A percentile compares a stretch with the other conserved stretches of the same genome.
These are phyloP conservation scores for Coniferiporia weirii DNA, from an alignment of 1,284 basidiomycete genomes.

Conservation along the genomic window DNA sequence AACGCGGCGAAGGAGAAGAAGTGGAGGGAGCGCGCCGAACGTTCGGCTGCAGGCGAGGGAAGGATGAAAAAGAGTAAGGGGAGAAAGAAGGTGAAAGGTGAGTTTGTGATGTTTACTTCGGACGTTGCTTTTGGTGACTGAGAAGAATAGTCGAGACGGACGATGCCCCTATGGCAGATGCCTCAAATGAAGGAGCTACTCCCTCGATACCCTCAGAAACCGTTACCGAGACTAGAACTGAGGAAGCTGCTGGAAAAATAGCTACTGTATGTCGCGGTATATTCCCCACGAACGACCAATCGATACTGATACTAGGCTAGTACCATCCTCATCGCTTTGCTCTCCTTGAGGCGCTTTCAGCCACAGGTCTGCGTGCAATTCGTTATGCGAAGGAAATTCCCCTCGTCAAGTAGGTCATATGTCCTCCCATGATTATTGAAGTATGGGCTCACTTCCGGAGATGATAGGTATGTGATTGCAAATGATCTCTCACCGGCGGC, in stretches of 20 bases:
- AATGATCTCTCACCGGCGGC: slow-evolving; percentile 90
- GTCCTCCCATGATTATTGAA: slow-evolving; percentile 2
- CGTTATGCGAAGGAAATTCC: slow-evolving; percentile 98
- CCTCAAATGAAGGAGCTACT: background rate
- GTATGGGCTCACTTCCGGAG: slow-evolving; percentile 2
- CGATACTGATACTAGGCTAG: slow-evolving; percentile 21
- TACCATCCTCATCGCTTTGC: slow-evolving; percentile 67
- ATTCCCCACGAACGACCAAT: background rate
- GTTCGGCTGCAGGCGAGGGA: slow-evolving; percentile 25
- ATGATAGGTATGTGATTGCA: slow-evolving; percentile 72
- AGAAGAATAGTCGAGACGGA: background rate
- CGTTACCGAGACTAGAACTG: background rate
- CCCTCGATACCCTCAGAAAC: background rate
- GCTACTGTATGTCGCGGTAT: slow-evolving; percentile 1
- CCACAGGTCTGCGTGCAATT: slow-evolving; percentile 93
- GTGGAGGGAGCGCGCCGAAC: slow-evolving; percentile 45
- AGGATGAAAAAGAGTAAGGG: slow-evolving; percentile 25
- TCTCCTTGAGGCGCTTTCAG: slow-evolving; percentile 92
- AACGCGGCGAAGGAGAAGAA: slow-evolving; percentile 62
- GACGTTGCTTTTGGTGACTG: background rate
- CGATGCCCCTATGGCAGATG: slow-evolving; percentile 13
- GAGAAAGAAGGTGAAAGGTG: slow-evolving; percentile 27
- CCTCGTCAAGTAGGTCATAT: slow-evolving; percentile 60
- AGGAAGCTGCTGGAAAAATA: background rate
- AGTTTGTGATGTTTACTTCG: slow-evolving; percentile 16